Evolutionary conservation across 1,139 yeast genomes (phyloP).

Genomic region (Yamadazyma spencermartinsiae): DNA sequence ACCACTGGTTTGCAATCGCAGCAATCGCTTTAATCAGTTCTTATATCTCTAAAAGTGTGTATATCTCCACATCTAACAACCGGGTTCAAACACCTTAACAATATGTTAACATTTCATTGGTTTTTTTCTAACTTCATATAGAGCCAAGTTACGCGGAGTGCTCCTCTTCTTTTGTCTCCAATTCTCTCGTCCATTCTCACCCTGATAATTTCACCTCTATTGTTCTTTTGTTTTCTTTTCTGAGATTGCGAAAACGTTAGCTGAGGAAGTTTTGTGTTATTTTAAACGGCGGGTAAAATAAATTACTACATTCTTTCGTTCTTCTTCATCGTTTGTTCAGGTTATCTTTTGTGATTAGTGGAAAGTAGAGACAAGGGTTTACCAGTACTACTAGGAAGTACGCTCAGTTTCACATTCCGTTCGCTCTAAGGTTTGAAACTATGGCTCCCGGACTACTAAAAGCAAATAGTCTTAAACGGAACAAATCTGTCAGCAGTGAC

Average conservation of each 20-base stretch:
- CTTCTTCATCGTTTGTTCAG: background rate
- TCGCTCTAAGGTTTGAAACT: background rate
- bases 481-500: conserved; percentile 16
- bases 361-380: background rate
- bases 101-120: too few species aligned
- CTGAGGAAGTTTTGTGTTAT: too few species aligned
- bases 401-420: background rate
- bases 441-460: conserved; percentile 22
- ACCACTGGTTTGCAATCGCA: too few species aligned
- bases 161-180: background rate
- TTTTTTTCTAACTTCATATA: too few species aligned
- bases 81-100: too few species aligned
- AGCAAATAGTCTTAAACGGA: conserved; percentile 18
- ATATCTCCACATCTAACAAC: too few species aligned
- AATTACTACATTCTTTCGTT: background rate
- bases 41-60: too few species aligned
- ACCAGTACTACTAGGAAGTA: too few species aligned
- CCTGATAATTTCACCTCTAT: background rate
- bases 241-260: background rate
- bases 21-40: too few species aligned
- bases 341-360: too few species aligned
- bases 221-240: conserved; percentile 2
- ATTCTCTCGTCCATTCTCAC: background rate
- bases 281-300: too few species aligned
- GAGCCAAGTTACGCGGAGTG: too few species aligned